Base-by-base conservation (phyloP, 2,329 filamentous ascomycete genomes). In the Nemania sp. region DNA sequence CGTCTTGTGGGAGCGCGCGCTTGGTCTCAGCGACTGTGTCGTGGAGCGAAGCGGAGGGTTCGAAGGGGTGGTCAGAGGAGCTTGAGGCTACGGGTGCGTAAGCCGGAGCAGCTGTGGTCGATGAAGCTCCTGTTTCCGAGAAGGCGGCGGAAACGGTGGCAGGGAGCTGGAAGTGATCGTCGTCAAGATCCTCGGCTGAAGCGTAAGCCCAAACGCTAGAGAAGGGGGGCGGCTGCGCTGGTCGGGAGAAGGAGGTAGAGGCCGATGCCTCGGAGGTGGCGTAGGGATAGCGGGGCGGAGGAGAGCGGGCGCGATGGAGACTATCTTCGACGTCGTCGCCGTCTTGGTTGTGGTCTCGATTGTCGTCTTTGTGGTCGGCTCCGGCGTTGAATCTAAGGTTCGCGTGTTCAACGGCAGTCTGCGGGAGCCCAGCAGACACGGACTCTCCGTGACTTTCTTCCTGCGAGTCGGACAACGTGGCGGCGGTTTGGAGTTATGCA, bases 1-100 rank as follows among this genome's bases (percentile, higher is more conserved):
- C 91, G 80, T 97, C 94, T 74, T 84, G 86, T n/a, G 93, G 91
- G 77, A 97, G 89, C 59, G 90, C 92, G 75, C 91, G 90, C 82
- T 97, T 97, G 77, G 93, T 95, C 78, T 97, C 93, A 72, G 89
- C 88, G 71, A 86, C 81, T 65, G 83, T 81, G 74, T 88, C 84
- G 75, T 83, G 81, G 66, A 86, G 83, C 45, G 79, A 81, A 64
- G 76, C 77, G 29, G 80, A 74, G 35, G 74, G 75, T 53, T 77
- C 74, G 57, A 79, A 75, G 60, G 80, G 77, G 24, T 78, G 76
- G 8, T 79, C 78, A 55, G 81, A 80, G 32, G 81, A 79, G 65
- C 79, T 79, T 8, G 81, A 76, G 52, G 80, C 79, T 60, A 79
- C 74, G 22, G 83, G 80, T 67, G 85, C 83, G 80, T 89, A 89